phyloP scores from a whole-genome alignment of 208 protist species.

The Leishmania major region DNA sequence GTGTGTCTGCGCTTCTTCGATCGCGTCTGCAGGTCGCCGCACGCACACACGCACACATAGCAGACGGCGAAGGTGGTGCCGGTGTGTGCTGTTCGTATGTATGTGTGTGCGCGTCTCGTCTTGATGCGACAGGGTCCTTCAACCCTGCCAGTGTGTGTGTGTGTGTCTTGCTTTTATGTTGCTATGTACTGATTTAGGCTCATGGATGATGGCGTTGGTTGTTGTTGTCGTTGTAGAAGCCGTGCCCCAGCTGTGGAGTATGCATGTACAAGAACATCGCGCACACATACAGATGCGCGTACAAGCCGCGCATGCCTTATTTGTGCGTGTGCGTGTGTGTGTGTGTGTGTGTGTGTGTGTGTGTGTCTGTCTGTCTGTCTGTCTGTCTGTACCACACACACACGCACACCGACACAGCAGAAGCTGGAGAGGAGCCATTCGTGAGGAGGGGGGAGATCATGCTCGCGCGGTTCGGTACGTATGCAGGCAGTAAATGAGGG shows the following conservation, averaged over 20 bases:
- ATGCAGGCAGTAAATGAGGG: neutral
- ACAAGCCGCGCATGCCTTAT: neutral
- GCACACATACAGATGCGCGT: neutral
- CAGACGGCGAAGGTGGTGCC: too few relatives aligned
- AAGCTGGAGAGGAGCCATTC: neutral
- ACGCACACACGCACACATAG: neutral
- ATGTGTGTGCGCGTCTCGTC: neutral
- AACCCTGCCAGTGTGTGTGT: too few relatives aligned
- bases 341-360: neutral
- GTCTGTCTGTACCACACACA: neutral
- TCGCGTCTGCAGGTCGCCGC: too few relatives aligned
- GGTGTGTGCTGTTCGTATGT: neutral
- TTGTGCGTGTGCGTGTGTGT: neutral
- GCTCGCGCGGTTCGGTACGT: neutral
- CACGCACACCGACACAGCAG: neutral
- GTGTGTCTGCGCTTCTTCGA: neutral
- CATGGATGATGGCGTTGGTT: neutral
- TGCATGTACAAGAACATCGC: neutral
- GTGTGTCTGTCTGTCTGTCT: neutral
- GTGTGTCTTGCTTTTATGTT: constrained; percentile 9
- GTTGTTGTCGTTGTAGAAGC: constrained; percentile 1
- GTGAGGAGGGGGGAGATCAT: neutral
- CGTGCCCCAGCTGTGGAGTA: neutral
- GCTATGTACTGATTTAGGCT: constrained; percentile 9
- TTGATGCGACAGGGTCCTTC: too few relatives aligned